Evolutionary conservation across 805 yeast genomes (phyloP).

Genomic region (Millerozyma acaciae): DNA sequence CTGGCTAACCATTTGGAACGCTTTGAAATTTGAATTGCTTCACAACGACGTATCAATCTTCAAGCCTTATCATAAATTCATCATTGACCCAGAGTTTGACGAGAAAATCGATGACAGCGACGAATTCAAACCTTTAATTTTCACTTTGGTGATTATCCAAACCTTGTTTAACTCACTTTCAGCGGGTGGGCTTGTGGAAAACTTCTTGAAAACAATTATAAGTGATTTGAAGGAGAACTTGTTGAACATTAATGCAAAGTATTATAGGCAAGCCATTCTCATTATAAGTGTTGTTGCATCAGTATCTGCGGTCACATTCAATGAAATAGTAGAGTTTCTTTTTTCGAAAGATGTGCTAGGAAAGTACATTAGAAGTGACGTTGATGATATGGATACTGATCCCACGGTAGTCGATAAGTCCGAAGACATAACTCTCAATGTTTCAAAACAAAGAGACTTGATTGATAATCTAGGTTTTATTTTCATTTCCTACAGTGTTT

Average conservation of each 20-base stretch:
- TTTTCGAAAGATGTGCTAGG: conserved; percentile 43
- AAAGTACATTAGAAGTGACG: conserved; percentile 25
- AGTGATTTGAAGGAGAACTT: conserved; percentile 53
- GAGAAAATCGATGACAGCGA: conserved; percentile 27
- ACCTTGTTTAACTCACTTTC: conserved; percentile 35
- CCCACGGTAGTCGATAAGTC: conserved; percentile 15
- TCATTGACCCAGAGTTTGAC: conserved; percentile 25
- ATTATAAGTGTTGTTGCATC: conserved; percentile 55
- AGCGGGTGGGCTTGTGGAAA: conserved; percentile 27
- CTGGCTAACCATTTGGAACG: conserved; percentile 82
- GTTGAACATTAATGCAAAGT: conserved; percentile 45
- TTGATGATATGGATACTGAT: conserved; percentile 8
- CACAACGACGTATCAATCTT: conserved; percentile 53
- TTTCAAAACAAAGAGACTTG: conserved; percentile 55
- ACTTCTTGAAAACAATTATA: conserved; percentile 30
- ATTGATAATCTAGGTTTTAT: conserved; percentile 61
- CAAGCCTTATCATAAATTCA: conserved; percentile 18
- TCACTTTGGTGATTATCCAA: conserved; percentile 35
- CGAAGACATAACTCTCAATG: conserved; percentile 34
- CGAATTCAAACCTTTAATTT: conserved; percentile 32
- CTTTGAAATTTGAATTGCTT: conserved; percentile 82
- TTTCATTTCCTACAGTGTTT: conserved; percentile 40
- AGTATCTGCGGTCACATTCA: conserved; percentile 43
- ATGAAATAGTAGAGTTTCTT: conserved; percentile 38
- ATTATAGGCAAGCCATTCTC: conserved; percentile 58